Evolutionary conservation across 768 basidiomycete genomes (phyloP).

Genomic region (Lanmaoa rubissima): DNA sequence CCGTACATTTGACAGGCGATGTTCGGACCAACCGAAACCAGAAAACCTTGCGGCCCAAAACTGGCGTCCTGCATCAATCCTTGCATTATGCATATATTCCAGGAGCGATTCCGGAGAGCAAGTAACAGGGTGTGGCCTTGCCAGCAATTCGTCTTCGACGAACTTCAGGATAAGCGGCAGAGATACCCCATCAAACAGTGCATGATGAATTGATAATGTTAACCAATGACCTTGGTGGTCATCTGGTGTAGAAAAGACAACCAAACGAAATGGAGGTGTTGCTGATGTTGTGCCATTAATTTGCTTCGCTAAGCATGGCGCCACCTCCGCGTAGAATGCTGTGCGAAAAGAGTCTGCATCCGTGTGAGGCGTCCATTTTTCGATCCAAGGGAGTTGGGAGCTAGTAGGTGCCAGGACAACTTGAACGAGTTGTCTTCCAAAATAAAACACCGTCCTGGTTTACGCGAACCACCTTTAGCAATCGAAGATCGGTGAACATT

Average conservation of each 20-base stretch:
- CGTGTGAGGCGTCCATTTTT: slow-evolving; percentile 5
- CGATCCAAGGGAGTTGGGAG: slow-evolving; percentile 16
- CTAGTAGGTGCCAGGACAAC: slow-evolving; percentile 22
- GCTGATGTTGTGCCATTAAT: slow-evolving; percentile 23
- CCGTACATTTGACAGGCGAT: slow-evolving; percentile 1
- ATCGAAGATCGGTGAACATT: background rate
- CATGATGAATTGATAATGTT: slow-evolving; percentile 34
- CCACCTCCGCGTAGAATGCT: slow-evolving; percentile 23
- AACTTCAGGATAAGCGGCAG: slow-evolving; percentile 29
- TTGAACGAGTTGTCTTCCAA: slow-evolving; percentile 29
- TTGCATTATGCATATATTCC: slow-evolving; percentile 20
- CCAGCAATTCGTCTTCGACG: slow-evolving; percentile 23
- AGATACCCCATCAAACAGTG: slow-evolving; percentile 34
- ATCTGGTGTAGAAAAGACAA: slow-evolving; percentile 6
- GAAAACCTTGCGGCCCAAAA: slow-evolving; percentile 28
- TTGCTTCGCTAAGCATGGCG: slow-evolving; percentile 20
- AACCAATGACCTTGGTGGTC: slow-evolving; percentile 4
- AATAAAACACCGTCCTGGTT: slow-evolving; percentile 33
- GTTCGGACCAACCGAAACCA: slow-evolving; percentile 20
- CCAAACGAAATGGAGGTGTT: slow-evolving; percentile 17
- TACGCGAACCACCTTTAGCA: background rate
- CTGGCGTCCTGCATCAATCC: slow-evolving; percentile 10
- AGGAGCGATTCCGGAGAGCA: slow-evolving; percentile 20
- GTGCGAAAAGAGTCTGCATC: slow-evolving; percentile 17
- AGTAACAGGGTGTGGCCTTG: slow-evolving; percentile 4